Conservation (phyloP, 352 stramenopile species). For the Globisporangium camurandrum region DNA sequence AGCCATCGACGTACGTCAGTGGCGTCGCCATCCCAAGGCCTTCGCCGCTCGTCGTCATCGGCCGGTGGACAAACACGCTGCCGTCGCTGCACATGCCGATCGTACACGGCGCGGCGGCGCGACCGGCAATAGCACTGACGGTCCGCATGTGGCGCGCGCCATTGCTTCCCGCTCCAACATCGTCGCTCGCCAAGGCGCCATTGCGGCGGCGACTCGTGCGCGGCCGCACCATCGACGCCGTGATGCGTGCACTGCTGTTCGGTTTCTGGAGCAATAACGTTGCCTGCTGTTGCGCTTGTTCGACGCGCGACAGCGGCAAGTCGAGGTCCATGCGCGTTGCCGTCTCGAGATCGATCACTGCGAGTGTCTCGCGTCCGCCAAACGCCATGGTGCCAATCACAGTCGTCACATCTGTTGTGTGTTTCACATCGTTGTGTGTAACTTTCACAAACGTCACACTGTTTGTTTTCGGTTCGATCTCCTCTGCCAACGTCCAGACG, state of each 20-base stretch:
- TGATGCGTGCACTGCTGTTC: constrained; percentile 20
- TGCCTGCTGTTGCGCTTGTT: constrained; percentile 42
- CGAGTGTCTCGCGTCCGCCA: constrained; percentile 55
- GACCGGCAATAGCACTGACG: constrained; percentile 56
- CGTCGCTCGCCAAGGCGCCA: constrained; percentile 19
- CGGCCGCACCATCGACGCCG: constrained; percentile 25
- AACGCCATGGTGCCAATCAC: constrained; percentile 75
- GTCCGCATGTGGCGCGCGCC: constrained; percentile 62
- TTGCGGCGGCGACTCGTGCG: constrained; percentile 42
- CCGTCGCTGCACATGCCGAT: constrained; percentile 80
- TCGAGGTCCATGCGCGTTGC: constrained; percentile 62
- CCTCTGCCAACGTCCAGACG: constrained; percentile 72
- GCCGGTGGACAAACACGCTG: constrained; percentile 70
- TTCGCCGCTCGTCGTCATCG: constrained; percentile 27
- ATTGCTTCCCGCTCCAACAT: too few species aligned
- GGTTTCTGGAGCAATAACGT: constrained; percentile 13
- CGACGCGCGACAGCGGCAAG: constrained; percentile 53
- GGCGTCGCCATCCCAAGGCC: constrained; percentile 59
- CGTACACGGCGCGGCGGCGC: constrained; percentile 52
- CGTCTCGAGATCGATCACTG: constrained; percentile 52
- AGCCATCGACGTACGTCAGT: constrained; percentile 69
- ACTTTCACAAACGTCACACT: constrained; percentile 52
- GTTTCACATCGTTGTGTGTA: constrained; percentile 64
- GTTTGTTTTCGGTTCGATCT: constrained; percentile 21
- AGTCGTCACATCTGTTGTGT: constrained; percentile 52